Percentiles rank a stretch among this genome's conserved stretches.
These are phyloP conservation scores for Candida mattraensis DNA, from an alignment of 805 yeast species.

Conservation along the genomic window DNA sequence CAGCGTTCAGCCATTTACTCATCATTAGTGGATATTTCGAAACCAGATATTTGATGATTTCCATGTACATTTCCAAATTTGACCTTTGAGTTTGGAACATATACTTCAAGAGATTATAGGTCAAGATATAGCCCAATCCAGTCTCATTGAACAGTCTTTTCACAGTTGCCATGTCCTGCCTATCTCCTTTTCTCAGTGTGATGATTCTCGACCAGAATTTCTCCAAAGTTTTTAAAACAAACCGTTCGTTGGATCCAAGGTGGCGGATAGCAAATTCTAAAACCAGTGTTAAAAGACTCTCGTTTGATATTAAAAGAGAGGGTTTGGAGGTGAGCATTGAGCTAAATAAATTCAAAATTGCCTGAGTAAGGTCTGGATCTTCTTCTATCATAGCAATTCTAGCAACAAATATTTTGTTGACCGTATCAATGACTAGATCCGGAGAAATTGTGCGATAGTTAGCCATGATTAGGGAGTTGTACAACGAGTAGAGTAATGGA, in stretches of 20 bases:
- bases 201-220: constrained; percentile 56
- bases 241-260: constrained; percentile 50
- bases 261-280: constrained; percentile 39
- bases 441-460: constrained; percentile 34
- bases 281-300: constrained; percentile 19
- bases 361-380: constrained; percentile 63
- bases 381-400: constrained; percentile 35
- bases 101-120: constrained; percentile 40
- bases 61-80: constrained; percentile 56
- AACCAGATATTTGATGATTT: constrained; percentile 43
- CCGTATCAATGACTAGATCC: constrained; percentile 36
- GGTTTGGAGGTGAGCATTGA: constrained; percentile 52
- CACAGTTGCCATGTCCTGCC: constrained; percentile 37
- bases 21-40: constrained; percentile 39
- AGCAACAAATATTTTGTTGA: constrained; percentile 39
- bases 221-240: constrained; percentile 51
- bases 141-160: constrained; percentile 28
- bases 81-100: constrained; percentile 57
- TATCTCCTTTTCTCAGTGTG: constrained; percentile 42
- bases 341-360: constrained; percentile 50
- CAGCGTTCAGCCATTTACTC: constrained; percentile 46
- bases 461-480: constrained; percentile 44
- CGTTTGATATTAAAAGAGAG: constrained; percentile 39
- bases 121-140: constrained; percentile 32
- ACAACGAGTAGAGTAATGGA: constrained; percentile 44